A percentile compares a stretch with the other conserved stretches of the same genome.
Evolutionary conservation across 441 rosid species (phyloP).

Genomic region (Adansonia madagascariensis): DNA sequence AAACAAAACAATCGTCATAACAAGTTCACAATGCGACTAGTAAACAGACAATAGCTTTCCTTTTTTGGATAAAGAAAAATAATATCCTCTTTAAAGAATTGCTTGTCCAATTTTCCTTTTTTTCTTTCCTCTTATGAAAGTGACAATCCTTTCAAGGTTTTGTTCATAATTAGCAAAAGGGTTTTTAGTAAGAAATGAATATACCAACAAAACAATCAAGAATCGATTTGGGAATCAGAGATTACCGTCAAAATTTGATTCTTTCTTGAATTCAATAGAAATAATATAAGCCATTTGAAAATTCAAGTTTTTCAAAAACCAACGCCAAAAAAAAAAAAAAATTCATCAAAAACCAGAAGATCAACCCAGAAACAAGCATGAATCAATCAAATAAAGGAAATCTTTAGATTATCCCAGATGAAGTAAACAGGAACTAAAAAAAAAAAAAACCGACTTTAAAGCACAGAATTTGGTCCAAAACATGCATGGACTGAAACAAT

Average conservation of each 20-base stretch:
- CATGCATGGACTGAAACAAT: conserved; percentile 27
- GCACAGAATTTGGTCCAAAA: conserved; percentile 16
- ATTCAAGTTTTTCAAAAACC: background rate
- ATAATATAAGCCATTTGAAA: background rate
- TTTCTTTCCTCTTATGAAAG: conserved; percentile 20
- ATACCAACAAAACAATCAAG: conserved; percentile 23
- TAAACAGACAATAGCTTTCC: background rate
- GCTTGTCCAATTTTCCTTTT: background rate
- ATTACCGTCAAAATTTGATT: background rate
- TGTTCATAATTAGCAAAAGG: conserved; percentile 22
- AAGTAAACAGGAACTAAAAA: background rate
- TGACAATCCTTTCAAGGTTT: conserved; percentile 4
- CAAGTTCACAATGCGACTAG: conserved; percentile 22
- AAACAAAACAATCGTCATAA: conserved; percentile 17
- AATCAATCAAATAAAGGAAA: conserved; percentile 33
- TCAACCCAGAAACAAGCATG: conserved; percentile 25
- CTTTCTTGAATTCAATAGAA: conserved; percentile 6
- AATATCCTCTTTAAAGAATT: background rate
- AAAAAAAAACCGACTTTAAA: conserved; percentile 16
- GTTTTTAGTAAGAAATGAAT: conserved; percentile 21
- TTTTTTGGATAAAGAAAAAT: background rate
- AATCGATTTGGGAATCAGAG: conserved; percentile 10
- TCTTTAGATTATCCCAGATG: conserved; percentile 11
- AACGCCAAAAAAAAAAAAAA: conserved; percentile 17
- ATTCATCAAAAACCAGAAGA: conserved; percentile 6